These are phyloP conservation scores for Podospora comata DNA, from an alignment of 495 filamentous ascomycete genomes.

Conservation along the genomic window DNA sequence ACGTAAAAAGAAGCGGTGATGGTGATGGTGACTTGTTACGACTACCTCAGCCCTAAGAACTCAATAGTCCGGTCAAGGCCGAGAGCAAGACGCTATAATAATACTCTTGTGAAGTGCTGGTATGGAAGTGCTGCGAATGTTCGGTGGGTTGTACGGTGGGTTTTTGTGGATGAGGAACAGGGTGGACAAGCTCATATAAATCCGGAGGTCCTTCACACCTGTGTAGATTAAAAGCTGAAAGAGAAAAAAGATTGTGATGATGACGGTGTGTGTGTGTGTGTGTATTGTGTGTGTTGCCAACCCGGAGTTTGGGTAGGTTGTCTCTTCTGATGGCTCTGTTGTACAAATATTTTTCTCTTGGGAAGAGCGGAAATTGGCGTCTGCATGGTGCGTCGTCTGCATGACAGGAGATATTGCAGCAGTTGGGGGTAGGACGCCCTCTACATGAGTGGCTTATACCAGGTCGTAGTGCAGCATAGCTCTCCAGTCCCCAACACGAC, in stretches of 20 bases:
- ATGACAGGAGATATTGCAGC: not conserved
- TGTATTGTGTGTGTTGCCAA: not conserved
- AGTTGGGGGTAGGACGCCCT: not conserved
- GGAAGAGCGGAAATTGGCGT: not conserved
- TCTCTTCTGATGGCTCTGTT: not conserved
- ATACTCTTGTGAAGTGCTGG: too few relatives aligned
- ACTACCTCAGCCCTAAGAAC: not conserved
- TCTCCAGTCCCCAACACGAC: not conserved
- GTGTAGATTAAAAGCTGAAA: not conserved
- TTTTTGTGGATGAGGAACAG: not conserved
- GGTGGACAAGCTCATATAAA: not conserved
- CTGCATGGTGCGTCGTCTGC: not conserved
- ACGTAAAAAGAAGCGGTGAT: not conserved
- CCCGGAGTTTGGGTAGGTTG: not conserved
- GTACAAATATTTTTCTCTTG: not conserved
- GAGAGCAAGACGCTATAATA: too few relatives aligned
- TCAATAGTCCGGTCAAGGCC: not conserved
- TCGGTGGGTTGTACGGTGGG: not conserved
- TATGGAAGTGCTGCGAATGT: not conserved
- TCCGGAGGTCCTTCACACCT: not conserved
- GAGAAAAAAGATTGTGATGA: not conserved
- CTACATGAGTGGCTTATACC: too few relatives aligned
- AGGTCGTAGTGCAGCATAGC: too few relatives aligned
- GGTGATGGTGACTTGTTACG: not conserved
- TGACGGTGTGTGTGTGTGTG: not conserved